Conservation (phyloP, 2,329 filamentous ascomycete genomes). For the Botryotinia convoluta region DNA sequence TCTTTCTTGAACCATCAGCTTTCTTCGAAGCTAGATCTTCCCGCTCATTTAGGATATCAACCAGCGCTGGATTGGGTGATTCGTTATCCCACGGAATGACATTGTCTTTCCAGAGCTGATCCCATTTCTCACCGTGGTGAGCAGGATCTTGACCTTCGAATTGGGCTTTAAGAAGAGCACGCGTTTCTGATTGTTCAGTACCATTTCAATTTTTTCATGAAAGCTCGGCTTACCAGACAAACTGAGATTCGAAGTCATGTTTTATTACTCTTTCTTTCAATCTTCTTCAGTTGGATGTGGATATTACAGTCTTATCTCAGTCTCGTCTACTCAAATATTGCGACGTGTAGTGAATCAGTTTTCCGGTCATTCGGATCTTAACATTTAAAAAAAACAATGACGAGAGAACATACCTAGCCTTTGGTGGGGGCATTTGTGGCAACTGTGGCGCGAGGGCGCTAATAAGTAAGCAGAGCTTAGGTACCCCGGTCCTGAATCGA, state of each 20-base stretch:
- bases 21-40: slow-evolving; percentile 41
- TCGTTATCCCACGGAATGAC: slow-evolving; percentile 57
- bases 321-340: background rate
- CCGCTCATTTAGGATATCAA: slow-evolving; percentile 49
- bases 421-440: background rate
- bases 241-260: background rate
- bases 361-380: background rate
- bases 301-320: background rate
- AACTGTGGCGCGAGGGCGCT: background rate
- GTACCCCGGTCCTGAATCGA: background rate
- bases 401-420: background rate
- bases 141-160: slow-evolving; percentile 26
- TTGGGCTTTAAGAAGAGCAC: slow-evolving; percentile 32
- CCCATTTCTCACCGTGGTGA: slow-evolving; percentile 43
- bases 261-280: background rate
- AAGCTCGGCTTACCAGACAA: background rate
- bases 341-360: background rate
- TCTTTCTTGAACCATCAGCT: slow-evolving; percentile 39
- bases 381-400: background rate
- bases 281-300: no score
- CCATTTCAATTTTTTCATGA: background rate
- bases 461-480: background rate
- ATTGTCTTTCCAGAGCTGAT: slow-evolving; percentile 46
- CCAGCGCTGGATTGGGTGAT: slow-evolving; percentile 52
- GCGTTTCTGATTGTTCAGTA: slow-evolving; percentile 25